Evolutionary conservation across 306 rosid genomes (phyloP).

Genomic region (Medicago arabica): DNA sequence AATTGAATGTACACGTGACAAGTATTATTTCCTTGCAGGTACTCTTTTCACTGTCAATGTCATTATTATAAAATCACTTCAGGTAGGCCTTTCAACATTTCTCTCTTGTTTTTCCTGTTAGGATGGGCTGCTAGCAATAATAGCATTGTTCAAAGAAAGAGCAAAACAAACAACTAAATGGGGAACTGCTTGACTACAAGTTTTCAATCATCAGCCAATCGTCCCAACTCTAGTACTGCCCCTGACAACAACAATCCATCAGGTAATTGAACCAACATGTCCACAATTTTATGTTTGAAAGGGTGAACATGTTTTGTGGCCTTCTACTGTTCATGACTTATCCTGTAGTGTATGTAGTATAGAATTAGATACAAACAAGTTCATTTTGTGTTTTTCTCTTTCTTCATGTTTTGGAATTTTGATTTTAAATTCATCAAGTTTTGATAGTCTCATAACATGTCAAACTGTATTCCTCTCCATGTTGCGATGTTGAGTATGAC

Average conservation of each 20-base stretch:
- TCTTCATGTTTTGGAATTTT: constrained; percentile 27
- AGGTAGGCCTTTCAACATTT: background rate
- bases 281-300: background rate
- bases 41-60: constrained; percentile 22
- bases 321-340: no score
- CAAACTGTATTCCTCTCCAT: background rate
- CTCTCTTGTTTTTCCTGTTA: constrained; percentile 15
- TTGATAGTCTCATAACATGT: constrained; percentile 6
- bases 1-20: constrained; percentile 16
- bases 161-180: constrained; percentile 36
- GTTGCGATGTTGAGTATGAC: background rate
- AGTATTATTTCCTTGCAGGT: background rate
- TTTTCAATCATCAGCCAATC: constrained; percentile 15
- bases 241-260: constrained; percentile 24
- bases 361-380: constrained; percentile 1
- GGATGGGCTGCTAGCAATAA: constrained; percentile 15
- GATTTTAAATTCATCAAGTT: constrained; percentile 23
- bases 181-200: constrained; percentile 46
- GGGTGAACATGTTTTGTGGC: no score
- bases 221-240: constrained; percentile 11
- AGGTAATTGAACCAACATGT: constrained; percentile 34
- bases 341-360: background rate
- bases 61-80: constrained; percentile 24
- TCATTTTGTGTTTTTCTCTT: background rate
- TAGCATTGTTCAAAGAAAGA: constrained; percentile 2